Conservation (phyloP, 1,284 basidiomycete genomes). For the Kwoniella shivajii region DNA sequence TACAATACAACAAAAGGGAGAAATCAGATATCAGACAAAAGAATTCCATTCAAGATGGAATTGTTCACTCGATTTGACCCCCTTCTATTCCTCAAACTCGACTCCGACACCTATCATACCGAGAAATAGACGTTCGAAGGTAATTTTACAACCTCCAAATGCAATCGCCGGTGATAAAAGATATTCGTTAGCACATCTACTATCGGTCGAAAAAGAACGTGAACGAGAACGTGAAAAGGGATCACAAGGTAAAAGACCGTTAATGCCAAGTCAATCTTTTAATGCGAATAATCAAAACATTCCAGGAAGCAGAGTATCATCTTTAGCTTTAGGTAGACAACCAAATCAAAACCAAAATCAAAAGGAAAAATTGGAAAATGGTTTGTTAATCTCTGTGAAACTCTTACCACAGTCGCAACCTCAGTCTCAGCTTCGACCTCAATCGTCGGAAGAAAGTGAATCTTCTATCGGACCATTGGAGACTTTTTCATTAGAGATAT, state of each 20-base stretch:
- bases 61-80: conserved; percentile 74
- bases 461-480: conserved; percentile 64
- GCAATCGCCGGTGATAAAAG: conserved; percentile 54
- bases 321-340: not conserved
- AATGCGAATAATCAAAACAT: conserved; percentile 1
- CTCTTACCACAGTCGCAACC: too few species aligned
- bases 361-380: conserved; percentile 31
- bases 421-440: too few species aligned
- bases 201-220: conserved; percentile 20
- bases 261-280: conserved; percentile 26
- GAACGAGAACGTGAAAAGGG: not conserved
- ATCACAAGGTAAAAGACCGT: conserved; percentile 6
- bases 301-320: not conserved
- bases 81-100: conserved; percentile 39
- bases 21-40: conserved; percentile 63
- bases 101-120: not conserved
- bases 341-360: not conserved
- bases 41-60: conserved; percentile 84
- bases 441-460: conserved; percentile 9
- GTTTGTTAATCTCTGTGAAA: conserved; percentile 71
- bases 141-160: conserved; percentile 25
- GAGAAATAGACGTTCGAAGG: conserved; percentile 3
- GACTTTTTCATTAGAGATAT: conserved; percentile 79
- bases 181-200: conserved; percentile 46
- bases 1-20: conserved; percentile 6